These are phyloP conservation scores for Aspergillus sparsus DNA, from an alignment of 495 filamentous ascomycete genomes.

Conservation along the genomic window DNA sequence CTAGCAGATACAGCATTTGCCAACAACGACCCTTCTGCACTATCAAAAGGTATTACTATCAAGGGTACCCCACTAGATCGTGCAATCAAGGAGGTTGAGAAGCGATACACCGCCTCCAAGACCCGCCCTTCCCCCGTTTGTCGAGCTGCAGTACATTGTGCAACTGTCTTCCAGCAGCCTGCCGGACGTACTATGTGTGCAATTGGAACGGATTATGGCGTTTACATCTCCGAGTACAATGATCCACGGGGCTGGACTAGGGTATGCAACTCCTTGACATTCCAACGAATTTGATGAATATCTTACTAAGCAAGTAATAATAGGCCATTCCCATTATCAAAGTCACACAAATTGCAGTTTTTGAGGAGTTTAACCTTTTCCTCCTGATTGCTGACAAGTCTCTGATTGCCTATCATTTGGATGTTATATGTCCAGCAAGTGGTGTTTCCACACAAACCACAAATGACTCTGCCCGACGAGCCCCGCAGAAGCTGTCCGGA, in stretches of 20 bases:
- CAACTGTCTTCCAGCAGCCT: conserved; percentile 79
- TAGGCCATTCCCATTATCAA: conserved; percentile 70
- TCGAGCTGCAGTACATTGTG: conserved; percentile 84
- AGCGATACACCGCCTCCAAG: conserved; percentile 61
- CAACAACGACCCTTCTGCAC: conserved; percentile 63
- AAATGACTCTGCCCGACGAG: conserved; percentile 64
- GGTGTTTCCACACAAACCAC: conserved; percentile 56
- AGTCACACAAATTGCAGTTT: conserved; percentile 90
- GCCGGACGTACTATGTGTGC: conserved; percentile 83
- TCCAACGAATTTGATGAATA: neutral
- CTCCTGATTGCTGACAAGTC: conserved; percentile 88
- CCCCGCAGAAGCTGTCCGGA: conserved; percentile 88
- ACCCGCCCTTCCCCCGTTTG: conserved; percentile 74
- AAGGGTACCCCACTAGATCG: conserved; percentile 89
- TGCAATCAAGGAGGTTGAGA: conserved; percentile 85
- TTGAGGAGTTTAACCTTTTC: conserved; percentile 93
- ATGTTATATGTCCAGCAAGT: conserved; percentile 76
- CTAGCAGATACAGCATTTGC: conserved; percentile 91
- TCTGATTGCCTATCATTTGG: conserved; percentile 91
- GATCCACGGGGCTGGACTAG: conserved; percentile 88
- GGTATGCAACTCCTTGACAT: conserved; percentile 51
- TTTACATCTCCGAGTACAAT: conserved; percentile 80
- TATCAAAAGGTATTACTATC: conserved; percentile 63
- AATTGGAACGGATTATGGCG: conserved; percentile 91
- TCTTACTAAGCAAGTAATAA: conserved; percentile 11